Percentiles rank a stretch among this genome's conserved stretches.
These are phyloP conservation scores for Aspergillus sp. DNA, from an alignment of 2,329 filamentous ascomycete species.

Conservation along the genomic window DNA sequence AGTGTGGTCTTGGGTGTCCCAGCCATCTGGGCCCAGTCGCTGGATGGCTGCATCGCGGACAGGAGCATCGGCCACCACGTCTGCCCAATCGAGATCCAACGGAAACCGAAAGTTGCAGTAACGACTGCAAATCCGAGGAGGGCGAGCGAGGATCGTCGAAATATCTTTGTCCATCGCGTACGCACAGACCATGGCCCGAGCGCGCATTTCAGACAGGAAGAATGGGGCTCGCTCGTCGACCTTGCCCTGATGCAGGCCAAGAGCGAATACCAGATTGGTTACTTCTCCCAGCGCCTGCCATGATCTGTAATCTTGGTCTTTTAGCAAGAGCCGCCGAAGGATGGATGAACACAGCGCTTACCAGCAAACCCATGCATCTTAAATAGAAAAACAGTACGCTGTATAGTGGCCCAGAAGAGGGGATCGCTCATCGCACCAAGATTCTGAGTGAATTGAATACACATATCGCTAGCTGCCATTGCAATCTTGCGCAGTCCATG, in stretches of 20 bases:
- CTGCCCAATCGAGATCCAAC: constrained; percentile 28
- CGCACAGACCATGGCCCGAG: constrained; percentile 42
- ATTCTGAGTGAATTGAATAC: constrained; percentile 24
- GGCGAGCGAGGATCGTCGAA: constrained; percentile 52
- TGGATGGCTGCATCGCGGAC: constrained; percentile 17
- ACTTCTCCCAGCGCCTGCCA: constrained; percentile 52
- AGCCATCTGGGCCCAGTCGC: constrained; percentile 27
- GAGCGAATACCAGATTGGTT: constrained; percentile 46
- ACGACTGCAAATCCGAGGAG: constrained; percentile 46
- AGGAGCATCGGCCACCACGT: constrained; percentile 21
- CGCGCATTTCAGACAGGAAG: constrained; percentile 44
- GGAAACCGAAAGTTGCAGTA: constrained; percentile 37
- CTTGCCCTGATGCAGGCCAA: constrained; percentile 49
- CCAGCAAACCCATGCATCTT: constrained; percentile 22
- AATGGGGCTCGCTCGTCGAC: constrained; percentile 26
- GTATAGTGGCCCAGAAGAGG: constrained; percentile 21
- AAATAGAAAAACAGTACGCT: constrained; percentile 20
- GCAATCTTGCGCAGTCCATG: constrained; percentile 20
- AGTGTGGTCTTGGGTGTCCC: constrained; percentile 23
- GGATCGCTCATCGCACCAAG: constrained; percentile 25
- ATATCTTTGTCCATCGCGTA: constrained; percentile 53
- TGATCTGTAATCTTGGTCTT: constrained; percentile 43
- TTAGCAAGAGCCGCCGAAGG: background rate
- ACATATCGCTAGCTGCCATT: constrained; percentile 22
- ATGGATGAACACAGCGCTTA: background rate